phyloP scores from a whole-genome alignment of 1,284 basidiomycete species.

The Inonotus obliquus region DNA sequence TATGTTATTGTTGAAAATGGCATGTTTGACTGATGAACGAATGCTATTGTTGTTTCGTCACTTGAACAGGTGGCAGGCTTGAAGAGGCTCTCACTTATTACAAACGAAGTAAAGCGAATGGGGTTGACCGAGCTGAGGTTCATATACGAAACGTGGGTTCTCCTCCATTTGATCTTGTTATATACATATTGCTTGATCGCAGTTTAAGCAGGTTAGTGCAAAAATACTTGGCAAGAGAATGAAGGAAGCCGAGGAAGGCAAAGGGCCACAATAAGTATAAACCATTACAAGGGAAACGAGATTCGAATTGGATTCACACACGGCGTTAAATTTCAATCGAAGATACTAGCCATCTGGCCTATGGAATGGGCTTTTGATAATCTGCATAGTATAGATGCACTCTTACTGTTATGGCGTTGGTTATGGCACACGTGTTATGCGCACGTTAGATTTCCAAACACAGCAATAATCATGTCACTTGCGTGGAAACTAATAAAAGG shows the following conservation, averaged over 20 bases:
- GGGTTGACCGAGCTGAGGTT: constrained; percentile 82
- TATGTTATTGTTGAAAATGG: constrained; percentile 29
- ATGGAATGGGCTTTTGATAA: not conserved
- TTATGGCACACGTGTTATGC: not conserved
- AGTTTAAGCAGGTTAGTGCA: constrained; percentile 57
- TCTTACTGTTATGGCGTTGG: not conserved
- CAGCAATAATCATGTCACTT: not conserved
- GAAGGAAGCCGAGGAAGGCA: constrained; percentile 42
- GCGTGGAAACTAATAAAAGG: not conserved
- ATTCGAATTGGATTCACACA: not conserved
- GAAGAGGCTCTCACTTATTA: constrained; percentile 81
- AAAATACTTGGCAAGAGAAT: constrained; percentile 72
- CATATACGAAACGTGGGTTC: constrained; percentile 76
- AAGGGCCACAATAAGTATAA: constrained; percentile 31
- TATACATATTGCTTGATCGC: constrained; percentile 14
- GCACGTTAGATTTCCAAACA: not conserved
- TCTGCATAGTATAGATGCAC: not conserved
- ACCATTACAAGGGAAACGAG: too few species aligned
- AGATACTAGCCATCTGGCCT: not conserved
- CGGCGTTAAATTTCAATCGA: not conserved
- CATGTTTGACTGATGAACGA: constrained; percentile 26
- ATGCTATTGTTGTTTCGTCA: constrained; percentile 11
- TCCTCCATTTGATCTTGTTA: constrained; percentile 18
- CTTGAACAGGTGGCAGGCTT: constrained; percentile 59
- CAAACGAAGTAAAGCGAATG: constrained; percentile 70